Conservation (phyloP, 2,329 filamentous ascomycete species). For the Neurospora crassa region DNA sequence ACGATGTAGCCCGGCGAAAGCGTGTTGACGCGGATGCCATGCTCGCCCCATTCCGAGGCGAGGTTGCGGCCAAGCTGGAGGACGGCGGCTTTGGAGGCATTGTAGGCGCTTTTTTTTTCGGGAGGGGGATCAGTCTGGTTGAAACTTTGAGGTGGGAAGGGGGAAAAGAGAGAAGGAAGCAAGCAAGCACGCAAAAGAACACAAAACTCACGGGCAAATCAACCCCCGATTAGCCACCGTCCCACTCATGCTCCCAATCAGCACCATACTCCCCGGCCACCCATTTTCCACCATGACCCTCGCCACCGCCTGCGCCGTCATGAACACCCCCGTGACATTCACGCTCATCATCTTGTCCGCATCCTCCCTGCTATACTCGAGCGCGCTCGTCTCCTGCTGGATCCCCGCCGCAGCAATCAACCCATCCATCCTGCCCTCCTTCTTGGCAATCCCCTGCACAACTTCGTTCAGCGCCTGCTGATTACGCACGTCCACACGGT, state of each 20-base stretch:
- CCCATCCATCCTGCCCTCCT: conserved; percentile 67
- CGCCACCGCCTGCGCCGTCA: conserved; percentile 84
- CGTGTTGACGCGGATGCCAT: conserved; percentile 72
- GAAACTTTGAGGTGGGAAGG: background rate
- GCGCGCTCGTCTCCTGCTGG: conserved; percentile 73
- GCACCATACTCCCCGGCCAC: conserved; percentile 49
- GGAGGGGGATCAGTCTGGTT: background rate
- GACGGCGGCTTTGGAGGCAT: conserved; percentile 66
- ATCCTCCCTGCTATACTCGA: conserved; percentile 71
- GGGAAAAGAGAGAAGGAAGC: background rate
- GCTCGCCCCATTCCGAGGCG: conserved; percentile 61
- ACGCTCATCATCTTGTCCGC: conserved; percentile 72
- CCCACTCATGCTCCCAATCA: conserved; percentile 64
- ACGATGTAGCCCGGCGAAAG: conserved; percentile 73
- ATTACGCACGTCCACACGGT: conserved; percentile 71
- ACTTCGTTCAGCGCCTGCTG: conserved; percentile 56
- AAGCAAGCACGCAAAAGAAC: too few species aligned
- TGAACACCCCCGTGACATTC: conserved; percentile 77
- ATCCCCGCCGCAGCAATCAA: conserved; percentile 62
- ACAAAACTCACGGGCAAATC: conserved; percentile 44
- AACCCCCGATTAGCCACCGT: conserved; percentile 54
- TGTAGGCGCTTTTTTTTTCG: conserved; percentile 52
- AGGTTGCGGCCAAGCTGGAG: conserved; percentile 62
- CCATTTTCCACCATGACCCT: conserved; percentile 58
- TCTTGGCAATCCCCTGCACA: conserved; percentile 57